Percentiles rank a stretch among this genome's conserved stretches.
These are phyloP conservation scores for Seiridium unicorne DNA, from an alignment of 2,329 filamentous ascomycete species.

Conservation along the genomic window DNA sequence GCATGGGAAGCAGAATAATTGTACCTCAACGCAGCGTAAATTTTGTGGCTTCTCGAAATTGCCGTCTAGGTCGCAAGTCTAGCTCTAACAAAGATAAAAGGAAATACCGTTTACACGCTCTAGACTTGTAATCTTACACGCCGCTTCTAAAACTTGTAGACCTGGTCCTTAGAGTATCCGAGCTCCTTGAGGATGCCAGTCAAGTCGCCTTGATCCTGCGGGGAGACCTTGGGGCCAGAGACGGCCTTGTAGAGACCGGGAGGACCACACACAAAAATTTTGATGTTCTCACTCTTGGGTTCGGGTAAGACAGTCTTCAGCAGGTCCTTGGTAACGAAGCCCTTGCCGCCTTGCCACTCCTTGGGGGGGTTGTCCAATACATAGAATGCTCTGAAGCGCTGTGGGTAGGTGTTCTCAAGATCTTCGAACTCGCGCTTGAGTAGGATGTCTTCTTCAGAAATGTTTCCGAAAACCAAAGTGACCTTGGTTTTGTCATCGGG, in stretches of 20 bases:
- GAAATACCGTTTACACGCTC: not conserved
- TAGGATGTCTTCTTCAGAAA: constrained; percentile 86
- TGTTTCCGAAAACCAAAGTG: constrained; percentile 90
- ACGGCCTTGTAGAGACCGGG: constrained; percentile 92
- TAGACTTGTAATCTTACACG: not conserved
- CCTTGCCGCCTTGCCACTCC: constrained; percentile 74
- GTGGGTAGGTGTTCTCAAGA: constrained; percentile 92
- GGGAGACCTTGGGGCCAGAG: constrained; percentile 84
- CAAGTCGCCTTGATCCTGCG: constrained; percentile 92
- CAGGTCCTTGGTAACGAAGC: constrained; percentile 85
- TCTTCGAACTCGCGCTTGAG: constrained; percentile 81
- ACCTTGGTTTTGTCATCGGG: constrained; percentile 97
- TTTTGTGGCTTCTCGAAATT: not conserved
- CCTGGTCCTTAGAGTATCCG: constrained; percentile 83
- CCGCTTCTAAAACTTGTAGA: constrained; percentile 81
- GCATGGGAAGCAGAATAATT: too few relatives aligned
- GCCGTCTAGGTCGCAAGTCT: constrained; percentile 12
- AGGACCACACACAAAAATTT: constrained; percentile 94
- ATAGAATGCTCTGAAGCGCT: constrained; percentile 95
- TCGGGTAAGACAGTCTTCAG: constrained; percentile 93
- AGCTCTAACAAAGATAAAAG: constrained; percentile 7
- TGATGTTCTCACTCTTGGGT: constrained; percentile 88
- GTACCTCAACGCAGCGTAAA: not conserved
- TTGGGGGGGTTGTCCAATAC: constrained; percentile 81
- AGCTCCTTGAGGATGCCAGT: constrained; percentile 78